Base-by-base conservation (phyloP, 2,329 filamentous ascomycete genomes). In the Phyllosticta citribraziliensis region DNA sequence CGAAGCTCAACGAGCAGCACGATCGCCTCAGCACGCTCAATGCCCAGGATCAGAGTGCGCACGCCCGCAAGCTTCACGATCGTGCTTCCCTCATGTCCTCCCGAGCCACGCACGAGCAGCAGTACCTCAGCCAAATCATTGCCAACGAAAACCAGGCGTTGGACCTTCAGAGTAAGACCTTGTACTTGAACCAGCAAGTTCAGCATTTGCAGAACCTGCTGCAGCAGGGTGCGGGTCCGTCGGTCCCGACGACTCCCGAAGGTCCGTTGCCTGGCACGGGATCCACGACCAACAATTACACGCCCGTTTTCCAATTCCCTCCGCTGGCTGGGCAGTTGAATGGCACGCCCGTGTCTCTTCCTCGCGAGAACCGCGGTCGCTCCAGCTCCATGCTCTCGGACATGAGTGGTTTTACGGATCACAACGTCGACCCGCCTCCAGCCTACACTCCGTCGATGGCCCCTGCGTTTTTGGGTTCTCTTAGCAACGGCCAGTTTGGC, bases 1-100 rank as follows among this genome's bases (percentile, higher is more conserved):
- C 81, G 69, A 89, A 89, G 76, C 84, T 90, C 24, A 85, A 88
- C 65, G 85, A 84, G 65, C 88, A 91, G 72, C 81, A 88, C 66
- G 84, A 85, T 61, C 85, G 85, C 67, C 85, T 91, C 66, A 80
- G 82, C 24, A 84, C 87, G 66, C 87, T 87, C 66, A 88, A 88
- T 70, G 80, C 79, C 57, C 81, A 85, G 56, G 84, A 84, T 1
- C 77, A 86, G 20, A 81, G 85, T 64, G 85, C 86, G 69, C 86
- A 84, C 60, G 84, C 75, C 57, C 72, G 75, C 30, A 72, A 75
- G 62, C 67, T 74, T 60, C 72, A 75, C 58, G 73, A 76, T 62
- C 72, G 72, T 33, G 66, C 70, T 19, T 71, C 76, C 24, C 59
- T 77, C 52, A 64, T 70, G 55, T 69, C 69, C 61, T 69, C 72